Base-by-base conservation (phyloP, 108 stramenopile species). In the Parietichytrium sp. region DNA sequence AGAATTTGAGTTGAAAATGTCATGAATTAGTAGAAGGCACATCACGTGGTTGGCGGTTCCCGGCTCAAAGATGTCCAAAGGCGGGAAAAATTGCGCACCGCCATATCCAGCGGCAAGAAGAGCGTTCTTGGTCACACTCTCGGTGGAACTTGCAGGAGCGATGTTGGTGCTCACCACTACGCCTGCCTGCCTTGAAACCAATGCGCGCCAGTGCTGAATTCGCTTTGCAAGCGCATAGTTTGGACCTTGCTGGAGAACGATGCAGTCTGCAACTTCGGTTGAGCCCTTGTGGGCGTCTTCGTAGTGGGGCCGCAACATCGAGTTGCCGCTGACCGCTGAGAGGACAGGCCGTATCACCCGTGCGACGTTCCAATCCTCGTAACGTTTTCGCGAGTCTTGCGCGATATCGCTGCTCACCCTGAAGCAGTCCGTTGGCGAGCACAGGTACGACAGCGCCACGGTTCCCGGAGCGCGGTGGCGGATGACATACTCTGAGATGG, bases 141-240 rank as follows among this genome's bases (percentile, higher is more conserved):
- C 55, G 4, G 90, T 88, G 54, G 87, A 80, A 38, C 86, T 84
- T 2, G 85, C 38, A 16, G 91, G 91, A n/a, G 91, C 91, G 48
- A 85, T 79, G 29, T 89, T 89, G 23, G 87, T 85, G 4, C 85
- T 78, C 3, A 89, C 89, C 8, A 84, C 48, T 47, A 79, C 53
- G 53, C 84, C 84, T 16, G 54, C 48, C 47, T 84, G 79, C 10
- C 61, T 33, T 3, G 86, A 81, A 13, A 90, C 38, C 81, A 92
- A 85, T 33, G 86, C 86, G 48, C 91, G 85, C 91, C 91, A 92
- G 79, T 87, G 55, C 54, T 90, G 90, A 3, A 84, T 61, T 10
- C 81, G 82, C 55, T 90, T 90, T 48, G 91, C 90, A 45, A 92
- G 78, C 3, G 84, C 86, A 55, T 92, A 89, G 52, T 90, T 85